Evolutionary conservation across 164 flowering plant species (phyloP), one percentile per base, ranked within the genome.

Genomic region (Taxillus chinensis): DNA sequence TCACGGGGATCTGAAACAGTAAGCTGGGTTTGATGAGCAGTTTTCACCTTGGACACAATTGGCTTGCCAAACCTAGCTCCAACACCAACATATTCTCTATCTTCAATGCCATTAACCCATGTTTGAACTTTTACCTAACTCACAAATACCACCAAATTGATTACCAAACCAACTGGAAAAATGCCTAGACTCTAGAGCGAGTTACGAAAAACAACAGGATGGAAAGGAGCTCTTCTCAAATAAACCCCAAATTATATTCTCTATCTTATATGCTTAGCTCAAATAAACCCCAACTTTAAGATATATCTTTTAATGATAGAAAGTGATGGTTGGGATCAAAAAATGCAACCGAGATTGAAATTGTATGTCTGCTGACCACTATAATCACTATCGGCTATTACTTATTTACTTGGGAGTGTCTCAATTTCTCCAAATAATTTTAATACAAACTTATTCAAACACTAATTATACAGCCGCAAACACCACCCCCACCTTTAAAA

Each of bases 41-140:
- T 77, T 73, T 84, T 84, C 79, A 80, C 86, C 82, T 84, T 84
- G 8, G 86, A 77, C n/a, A 79, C 89, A 49, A 84, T 79, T 7
- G 79, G 60, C 5, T 68, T 67, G n/a, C 89, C 89, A 78, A 84
- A 84, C 74, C 89, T 76, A 39, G 89, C 89, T 59, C 86, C 86
- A 45, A 84, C 89, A 45, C 89, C 89, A 46, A 82, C 89, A 76
- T 72, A 84, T 59, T 84, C 86, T 11, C 41, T 67, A 59, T 66
- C 73, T 62, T 84, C 89, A 55, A 70, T 38, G 11, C 82, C 89
- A 73, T 84, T 52, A 53, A 82, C 75, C 89, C 89, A 84, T 57
- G 86, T 84, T 74, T 80, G 89, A 65, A 84, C 86, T 80, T 84
- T 84, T 13, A 84, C 82, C 89, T 84, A 55, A 10, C 27, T 27